These are phyloP conservation scores for Flaveria ramosissima DNA, from an alignment of 129 eudicot genomes.

Conservation along the genomic window DNA sequence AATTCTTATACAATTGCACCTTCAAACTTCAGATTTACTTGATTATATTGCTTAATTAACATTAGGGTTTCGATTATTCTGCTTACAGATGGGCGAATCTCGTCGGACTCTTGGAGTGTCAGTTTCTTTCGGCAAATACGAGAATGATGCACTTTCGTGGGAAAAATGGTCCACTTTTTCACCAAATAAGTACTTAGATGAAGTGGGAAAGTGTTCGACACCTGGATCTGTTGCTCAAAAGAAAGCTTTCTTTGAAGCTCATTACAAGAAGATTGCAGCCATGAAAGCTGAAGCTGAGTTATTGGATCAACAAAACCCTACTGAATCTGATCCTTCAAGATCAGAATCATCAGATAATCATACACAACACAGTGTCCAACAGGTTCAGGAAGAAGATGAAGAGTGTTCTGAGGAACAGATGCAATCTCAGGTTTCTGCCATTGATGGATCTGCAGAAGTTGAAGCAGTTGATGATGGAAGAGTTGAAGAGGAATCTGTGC, in stretches of 20 bases:
- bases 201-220: slow-evolving; percentile 75
- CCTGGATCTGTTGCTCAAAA: slow-evolving; percentile 98
- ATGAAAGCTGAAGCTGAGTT: slow-evolving; percentile 67
- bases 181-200: slow-evolving; percentile 85
- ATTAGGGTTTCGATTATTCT: slow-evolving; percentile 30
- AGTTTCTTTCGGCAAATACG: slow-evolving; percentile 87
- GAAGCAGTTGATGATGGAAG: slow-evolving; percentile 12
- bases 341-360: slow-evolving; percentile 21
- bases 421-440: slow-evolving; percentile 11
- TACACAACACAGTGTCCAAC: neutral
- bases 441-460: slow-evolving; percentile 35
- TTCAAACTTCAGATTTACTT: neutral
- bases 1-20: neutral
- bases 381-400: slow-evolving; percentile 23
- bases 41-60: slow-evolving; percentile 36
- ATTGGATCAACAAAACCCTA: slow-evolving; percentile 49
- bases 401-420: slow-evolving; percentile 11
- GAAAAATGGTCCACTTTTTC: slow-evolving; percentile 96
- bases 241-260: slow-evolving; percentile 96
- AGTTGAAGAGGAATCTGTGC: slow-evolving; percentile 24
- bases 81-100: slow-evolving; percentile 73
- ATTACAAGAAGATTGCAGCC: slow-evolving; percentile 86
- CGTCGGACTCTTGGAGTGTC: slow-evolving; percentile 54
- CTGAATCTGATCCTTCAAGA: slow-evolving; percentile 22
- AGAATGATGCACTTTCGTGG: slow-evolving; percentile 92